A percentile compares a stretch with the other conserved stretches of the same genome.
Conservation (phyloP, 768 basidiomycete genomes). For the Omphalotus guepiniiformis region DNA sequence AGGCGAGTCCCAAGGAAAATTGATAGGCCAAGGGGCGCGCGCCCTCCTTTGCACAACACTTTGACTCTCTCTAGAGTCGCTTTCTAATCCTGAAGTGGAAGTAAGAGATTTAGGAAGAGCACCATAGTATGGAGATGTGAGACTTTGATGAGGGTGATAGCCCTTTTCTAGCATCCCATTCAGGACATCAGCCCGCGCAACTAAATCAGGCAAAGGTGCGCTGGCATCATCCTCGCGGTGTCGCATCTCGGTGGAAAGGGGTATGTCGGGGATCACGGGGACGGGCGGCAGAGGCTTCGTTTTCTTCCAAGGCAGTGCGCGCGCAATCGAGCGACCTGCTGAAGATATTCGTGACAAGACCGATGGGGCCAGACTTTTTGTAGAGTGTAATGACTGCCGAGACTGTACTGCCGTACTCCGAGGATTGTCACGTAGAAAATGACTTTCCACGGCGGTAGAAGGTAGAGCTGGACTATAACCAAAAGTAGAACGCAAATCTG, state of each 20-base stretch:
- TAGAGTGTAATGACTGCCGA: constrained; percentile 42
- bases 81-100: background rate
- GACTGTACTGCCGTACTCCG: constrained; percentile 6
- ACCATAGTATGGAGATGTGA: constrained; percentile 23
- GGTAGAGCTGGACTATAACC: constrained; percentile 16
- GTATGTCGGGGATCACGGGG: constrained; percentile 45
- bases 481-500: background rate
- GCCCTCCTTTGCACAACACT: constrained; percentile 1
- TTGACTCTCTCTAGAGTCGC: too few species aligned
- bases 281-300: constrained; percentile 58
- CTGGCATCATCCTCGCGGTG: constrained; percentile 41
- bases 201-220: constrained; percentile 49
- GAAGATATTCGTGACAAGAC: constrained; percentile 48
- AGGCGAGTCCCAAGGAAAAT: background rate
- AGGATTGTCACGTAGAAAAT: constrained; percentile 13
- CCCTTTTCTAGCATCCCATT: constrained; percentile 50
- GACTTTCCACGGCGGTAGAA: constrained; percentile 19
- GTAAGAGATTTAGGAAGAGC: constrained; percentile 4
- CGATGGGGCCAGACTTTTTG: constrained; percentile 44
- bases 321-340: constrained; percentile 29
- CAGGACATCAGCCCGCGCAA: constrained; percentile 45
- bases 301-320: constrained; percentile 37
- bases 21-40: background rate
- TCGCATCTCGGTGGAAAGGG: constrained; percentile 37
- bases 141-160: constrained; percentile 46